Conservation (phyloP, 2,329 filamentous ascomycete species). For the Clonostachys sp. region DNA sequence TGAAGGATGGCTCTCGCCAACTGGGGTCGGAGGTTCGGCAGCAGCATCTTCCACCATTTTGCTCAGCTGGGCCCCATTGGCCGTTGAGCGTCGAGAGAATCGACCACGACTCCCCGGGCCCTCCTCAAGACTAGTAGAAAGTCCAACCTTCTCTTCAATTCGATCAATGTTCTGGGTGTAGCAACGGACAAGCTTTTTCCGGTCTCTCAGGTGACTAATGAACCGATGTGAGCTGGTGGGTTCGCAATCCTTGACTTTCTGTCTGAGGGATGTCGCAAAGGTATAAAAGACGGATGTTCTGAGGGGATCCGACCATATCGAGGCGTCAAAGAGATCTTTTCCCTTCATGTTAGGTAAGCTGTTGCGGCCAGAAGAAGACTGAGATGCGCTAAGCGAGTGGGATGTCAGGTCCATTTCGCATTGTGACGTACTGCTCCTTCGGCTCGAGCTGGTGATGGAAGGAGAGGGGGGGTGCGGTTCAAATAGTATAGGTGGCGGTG, state of each 20-base stretch:
- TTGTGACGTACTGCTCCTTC: constrained; percentile 29
- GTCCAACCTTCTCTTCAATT: constrained; percentile 65
- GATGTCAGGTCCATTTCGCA: constrained; percentile 36
- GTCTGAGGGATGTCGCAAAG: constrained; percentile 63
- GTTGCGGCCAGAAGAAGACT: constrained; percentile 20
- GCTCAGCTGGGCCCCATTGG: constrained; percentile 21
- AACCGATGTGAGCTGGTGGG: constrained; percentile 66
- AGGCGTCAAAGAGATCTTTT: constrained; percentile 66
- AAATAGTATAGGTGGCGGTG: constrained; percentile 47
- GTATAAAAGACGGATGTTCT: constrained; percentile 69
- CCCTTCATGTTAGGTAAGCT: constrained; percentile 61
- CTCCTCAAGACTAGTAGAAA: constrained; percentile 56
- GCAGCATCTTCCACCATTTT: constrained; percentile 30
- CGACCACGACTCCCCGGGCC: constrained; percentile 59
- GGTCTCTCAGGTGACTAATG: constrained; percentile 61
- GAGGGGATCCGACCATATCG: constrained; percentile 64
- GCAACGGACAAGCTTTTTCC: constrained; percentile 63
- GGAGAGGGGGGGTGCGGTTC: constrained; percentile 38
- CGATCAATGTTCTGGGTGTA: constrained; percentile 76
- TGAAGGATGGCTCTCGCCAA: not conserved
- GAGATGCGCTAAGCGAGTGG: constrained; percentile 23
- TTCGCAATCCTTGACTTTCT: constrained; percentile 57
- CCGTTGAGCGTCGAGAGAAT: constrained; percentile 47
- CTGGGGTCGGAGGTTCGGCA: constrained; percentile 3
- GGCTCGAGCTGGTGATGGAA: constrained; percentile 26